These are phyloP conservation scores for Cordia subcordata DNA, from an alignment of 257 asterid species.

Conservation along the genomic window DNA sequence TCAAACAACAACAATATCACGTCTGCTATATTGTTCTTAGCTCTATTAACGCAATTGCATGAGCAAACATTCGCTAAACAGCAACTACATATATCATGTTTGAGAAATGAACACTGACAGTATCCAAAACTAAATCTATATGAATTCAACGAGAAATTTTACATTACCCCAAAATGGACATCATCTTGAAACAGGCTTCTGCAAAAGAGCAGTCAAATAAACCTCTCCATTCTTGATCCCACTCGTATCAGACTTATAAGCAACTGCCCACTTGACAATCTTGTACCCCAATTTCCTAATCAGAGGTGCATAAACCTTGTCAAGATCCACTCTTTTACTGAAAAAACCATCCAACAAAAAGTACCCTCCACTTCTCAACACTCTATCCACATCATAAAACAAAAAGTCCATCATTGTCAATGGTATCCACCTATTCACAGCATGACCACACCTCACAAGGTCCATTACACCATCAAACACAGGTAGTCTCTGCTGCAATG, in stretches of 20 bases:
- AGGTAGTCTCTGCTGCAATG: constrained; percentile 93
- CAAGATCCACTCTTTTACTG: constrained; percentile 79
- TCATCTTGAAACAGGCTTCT: constrained; percentile 76
- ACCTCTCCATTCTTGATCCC: constrained; percentile 88
- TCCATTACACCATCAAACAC: constrained; percentile 86
- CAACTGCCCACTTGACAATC: constrained; percentile 97
- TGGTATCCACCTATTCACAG: constrained; percentile 93
- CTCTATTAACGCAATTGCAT: no score
- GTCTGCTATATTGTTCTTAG: no score
- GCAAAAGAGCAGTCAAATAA: constrained; percentile 83
- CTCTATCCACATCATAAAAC: constrained; percentile 86
- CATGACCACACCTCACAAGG: constrained; percentile 90
- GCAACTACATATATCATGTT: no score
- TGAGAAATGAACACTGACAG: not conserved
- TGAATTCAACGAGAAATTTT: not conserved
- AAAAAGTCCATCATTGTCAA: constrained; percentile 62
- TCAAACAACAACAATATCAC: no score
- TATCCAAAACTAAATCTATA: not conserved
- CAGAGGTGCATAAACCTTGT: constrained; percentile 64
- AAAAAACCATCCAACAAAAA: constrained; percentile 79
- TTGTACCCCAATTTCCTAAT: constrained; percentile 79
- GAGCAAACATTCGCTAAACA: no score
- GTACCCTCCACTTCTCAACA: constrained; percentile 88
- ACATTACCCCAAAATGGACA: constrained; percentile 36
- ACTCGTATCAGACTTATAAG: constrained; percentile 57